These are phyloP conservation scores for Aureobasidium sp. DNA, from an alignment of 2,329 filamentous ascomycete genomes.

Conservation along the genomic window DNA sequence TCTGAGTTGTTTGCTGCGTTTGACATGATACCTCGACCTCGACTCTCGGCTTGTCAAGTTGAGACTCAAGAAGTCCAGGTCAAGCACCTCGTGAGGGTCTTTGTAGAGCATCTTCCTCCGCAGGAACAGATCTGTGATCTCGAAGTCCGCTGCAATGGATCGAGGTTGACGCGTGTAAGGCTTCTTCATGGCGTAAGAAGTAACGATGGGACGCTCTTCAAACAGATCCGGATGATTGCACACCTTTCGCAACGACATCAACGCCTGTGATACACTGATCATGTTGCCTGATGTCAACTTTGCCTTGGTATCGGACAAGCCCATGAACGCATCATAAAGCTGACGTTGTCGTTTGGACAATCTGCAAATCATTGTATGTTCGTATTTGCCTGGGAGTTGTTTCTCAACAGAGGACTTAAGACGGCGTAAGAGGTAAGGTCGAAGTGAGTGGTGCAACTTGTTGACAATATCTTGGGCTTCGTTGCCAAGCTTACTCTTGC, in stretches of 20 bases:
- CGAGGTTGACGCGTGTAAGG: constrained; percentile 16
- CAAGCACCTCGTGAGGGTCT: constrained; percentile 55
- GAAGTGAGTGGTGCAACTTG: constrained; percentile 87
- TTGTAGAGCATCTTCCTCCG: constrained; percentile 55
- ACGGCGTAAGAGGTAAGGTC: constrained; percentile 82
- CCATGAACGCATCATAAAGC: constrained; percentile 93
- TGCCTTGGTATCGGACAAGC: constrained; percentile 77
- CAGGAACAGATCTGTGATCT: constrained; percentile 62
- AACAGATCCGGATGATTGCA: constrained; percentile 98
- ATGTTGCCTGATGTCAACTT: constrained; percentile 91
- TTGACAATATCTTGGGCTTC: constrained; percentile 86
- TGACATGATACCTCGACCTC: constrained; percentile 39
- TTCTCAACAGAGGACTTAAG: constrained; percentile 97
- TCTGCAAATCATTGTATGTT: constrained; percentile 92
- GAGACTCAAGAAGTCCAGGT: constrained; percentile 60
- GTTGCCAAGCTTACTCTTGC: constrained; percentile 86
- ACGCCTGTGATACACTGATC: constrained; percentile 93
- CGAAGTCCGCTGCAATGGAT: constrained; percentile 67
- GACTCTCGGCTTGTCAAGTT: constrained; percentile 26
- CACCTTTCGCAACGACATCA: constrained; percentile 95
- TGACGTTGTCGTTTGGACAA: constrained; percentile 92
- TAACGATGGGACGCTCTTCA: constrained; percentile 91
- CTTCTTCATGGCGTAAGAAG: constrained; percentile 83
- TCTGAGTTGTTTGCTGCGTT: constrained; percentile 39
- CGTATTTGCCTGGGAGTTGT: constrained; percentile 97